Evolutionary conservation across 140 eudicot species (phyloP).

Genomic region (Cichorium intybus): DNA sequence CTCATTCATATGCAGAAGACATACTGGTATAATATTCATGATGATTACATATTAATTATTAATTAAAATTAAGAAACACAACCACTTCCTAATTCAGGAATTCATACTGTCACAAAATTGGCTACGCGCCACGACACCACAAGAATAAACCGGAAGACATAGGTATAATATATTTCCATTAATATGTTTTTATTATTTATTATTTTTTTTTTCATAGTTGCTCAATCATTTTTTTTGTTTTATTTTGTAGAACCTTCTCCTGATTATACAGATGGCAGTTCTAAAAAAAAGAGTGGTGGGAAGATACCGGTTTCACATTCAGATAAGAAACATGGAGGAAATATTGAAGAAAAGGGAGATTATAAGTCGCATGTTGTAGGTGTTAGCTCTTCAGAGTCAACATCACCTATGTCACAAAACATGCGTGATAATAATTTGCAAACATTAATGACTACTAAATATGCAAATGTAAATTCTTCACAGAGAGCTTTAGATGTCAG

Average conservation of each 20-base stretch:
- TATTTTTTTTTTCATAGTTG: neutral
- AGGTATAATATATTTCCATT: slow-evolving; percentile 42
- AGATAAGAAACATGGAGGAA: slow-evolving; percentile 28
- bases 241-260: slow-evolving; percentile 44
- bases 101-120: slow-evolving; percentile 72
- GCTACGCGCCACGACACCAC: slow-evolving; percentile 69
- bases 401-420: slow-evolving; percentile 53
- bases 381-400: slow-evolving; percentile 43
- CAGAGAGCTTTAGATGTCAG: slow-evolving; percentile 23
- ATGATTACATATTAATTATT: neutral
- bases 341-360: slow-evolving; percentile 22
- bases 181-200: neutral
- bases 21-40: slow-evolving; percentile 54
- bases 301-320: slow-evolving; percentile 16
- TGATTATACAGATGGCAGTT: slow-evolving; percentile 28
- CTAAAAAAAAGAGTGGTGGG: slow-evolving; percentile 23
- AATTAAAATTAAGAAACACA: slow-evolving; percentile 10
- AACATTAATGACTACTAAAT: slow-evolving; percentile 26
- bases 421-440: slow-evolving; percentile 37
- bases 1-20: slow-evolving; percentile 73
- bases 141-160: slow-evolving; percentile 27
- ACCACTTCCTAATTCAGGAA: slow-evolving; percentile 42
- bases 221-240: neutral
- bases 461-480: slow-evolving; percentile 31
- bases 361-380: slow-evolving; percentile 29